phyloP scores from a whole-genome alignment of 176 grass and related monocot genomes.

The Oryza meridionalis region DNA sequence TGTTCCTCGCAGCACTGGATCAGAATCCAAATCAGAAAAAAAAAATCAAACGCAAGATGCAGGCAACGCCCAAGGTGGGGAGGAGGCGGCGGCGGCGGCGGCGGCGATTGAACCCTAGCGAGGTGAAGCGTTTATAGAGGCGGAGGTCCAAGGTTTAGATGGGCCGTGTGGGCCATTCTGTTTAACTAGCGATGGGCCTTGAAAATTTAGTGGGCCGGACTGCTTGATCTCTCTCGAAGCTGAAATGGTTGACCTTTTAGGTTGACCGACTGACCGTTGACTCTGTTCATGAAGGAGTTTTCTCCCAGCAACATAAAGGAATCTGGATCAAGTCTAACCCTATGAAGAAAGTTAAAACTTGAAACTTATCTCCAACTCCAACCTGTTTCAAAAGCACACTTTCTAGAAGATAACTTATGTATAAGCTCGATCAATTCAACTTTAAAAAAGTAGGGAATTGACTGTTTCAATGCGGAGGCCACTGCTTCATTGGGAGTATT shows the following conservation, averaged over 20 bases:
- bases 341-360: neutral
- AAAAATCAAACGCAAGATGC: neutral
- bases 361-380: neutral
- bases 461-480: neutral
- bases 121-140: neutral
- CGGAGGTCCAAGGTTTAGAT: neutral
- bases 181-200: neutral
- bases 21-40: neutral
- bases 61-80: no score
- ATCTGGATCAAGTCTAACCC: neutral
- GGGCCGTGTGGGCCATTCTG: neutral
- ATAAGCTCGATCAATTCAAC: neutral
- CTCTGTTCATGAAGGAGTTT: neutral
- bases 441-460: neutral
- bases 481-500: no score
- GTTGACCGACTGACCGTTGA: neutral
- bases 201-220: neutral
- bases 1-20: neutral
- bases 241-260: neutral
- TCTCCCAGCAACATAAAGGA: neutral
- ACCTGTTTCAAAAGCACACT: neutral
- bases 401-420: neutral
- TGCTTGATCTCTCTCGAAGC: neutral
- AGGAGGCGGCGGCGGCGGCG: neutral
- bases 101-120: conserved; percentile 31